Conservation (phyloP, 192 early-diverging fungal species). For the Lunasporangiospora selenospora region DNA sequence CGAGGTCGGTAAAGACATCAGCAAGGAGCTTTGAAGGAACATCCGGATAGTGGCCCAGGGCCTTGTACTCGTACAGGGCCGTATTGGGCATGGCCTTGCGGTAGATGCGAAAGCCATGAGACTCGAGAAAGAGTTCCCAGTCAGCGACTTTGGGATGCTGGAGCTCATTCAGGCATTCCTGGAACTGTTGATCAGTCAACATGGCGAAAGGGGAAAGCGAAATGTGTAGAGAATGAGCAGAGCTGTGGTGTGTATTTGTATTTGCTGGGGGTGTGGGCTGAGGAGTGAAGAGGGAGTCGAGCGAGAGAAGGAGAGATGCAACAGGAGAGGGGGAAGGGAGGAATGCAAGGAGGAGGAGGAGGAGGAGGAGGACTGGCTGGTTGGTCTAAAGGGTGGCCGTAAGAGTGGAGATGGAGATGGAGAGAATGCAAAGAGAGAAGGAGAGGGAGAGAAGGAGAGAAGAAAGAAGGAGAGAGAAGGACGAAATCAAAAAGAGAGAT, state of each 20-base stretch:
- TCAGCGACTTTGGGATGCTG: conserved; percentile 26
- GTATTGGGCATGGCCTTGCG: conserved; percentile 47
- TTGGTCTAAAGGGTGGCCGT: not conserved
- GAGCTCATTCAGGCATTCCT: conserved; percentile 37
- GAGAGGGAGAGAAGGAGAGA: not conserved
- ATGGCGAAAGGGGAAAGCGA: conserved; percentile 9
- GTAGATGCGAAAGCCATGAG: conserved; percentile 50
- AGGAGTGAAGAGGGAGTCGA: too few relatives aligned
- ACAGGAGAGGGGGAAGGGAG: not conserved
- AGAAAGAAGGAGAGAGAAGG: not conserved
- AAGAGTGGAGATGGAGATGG: not conserved
- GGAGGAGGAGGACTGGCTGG: not conserved
- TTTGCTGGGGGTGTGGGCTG: not conserved
- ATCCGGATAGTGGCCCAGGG: conserved; percentile 52
- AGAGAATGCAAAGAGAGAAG: not conserved
- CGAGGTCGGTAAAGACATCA: conserved; percentile 58
- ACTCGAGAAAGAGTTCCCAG: conserved; percentile 52
- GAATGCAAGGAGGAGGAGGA: not conserved
- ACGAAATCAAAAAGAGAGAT: not conserved
- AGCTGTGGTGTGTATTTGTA: not conserved
- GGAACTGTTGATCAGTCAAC: conserved; percentile 44
- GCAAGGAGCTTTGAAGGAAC: conserved; percentile 49
- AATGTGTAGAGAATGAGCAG: not conserved
- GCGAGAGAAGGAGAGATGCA: not conserved
- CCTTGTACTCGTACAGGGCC: conserved; percentile 56